These are phyloP conservation scores for Starmerella bombicola DNA, from an alignment of 805 yeast genomes.

Conservation along the genomic window DNA sequence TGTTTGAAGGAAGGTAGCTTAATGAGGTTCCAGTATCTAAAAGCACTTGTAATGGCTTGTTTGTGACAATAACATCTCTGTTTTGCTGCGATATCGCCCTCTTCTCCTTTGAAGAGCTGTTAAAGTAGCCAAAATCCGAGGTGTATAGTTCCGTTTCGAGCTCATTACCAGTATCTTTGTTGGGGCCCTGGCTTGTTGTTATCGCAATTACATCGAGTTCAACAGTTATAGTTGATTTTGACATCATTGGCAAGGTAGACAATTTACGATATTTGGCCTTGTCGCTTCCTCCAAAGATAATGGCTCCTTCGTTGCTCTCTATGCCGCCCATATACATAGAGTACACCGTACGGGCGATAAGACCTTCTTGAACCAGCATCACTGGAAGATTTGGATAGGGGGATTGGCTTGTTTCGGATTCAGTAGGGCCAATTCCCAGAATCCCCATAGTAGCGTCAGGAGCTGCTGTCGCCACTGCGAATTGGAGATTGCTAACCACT, in stretches of 20 bases:
- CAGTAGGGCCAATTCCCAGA: slow-evolving; percentile 25
- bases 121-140: slow-evolving; percentile 3
- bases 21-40: slow-evolving; percentile 49
- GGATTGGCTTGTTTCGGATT: slow-evolving; percentile 14
- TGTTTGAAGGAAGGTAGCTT: slow-evolving; percentile 35
- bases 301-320: slow-evolving; percentile 35
- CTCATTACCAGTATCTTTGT: neutral
- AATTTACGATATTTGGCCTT: slow-evolving; percentile 47
- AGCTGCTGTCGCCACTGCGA: slow-evolving; percentile 62
- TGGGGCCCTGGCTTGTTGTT: slow-evolving; percentile 12
- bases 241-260: slow-evolving; percentile 35
- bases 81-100: neutral
- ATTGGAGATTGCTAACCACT: slow-evolving; percentile 41
- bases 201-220: slow-evolving; percentile 19
- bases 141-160: neutral
- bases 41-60: slow-evolving; percentile 29
- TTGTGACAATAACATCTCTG: slow-evolving; percentile 15
- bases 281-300: slow-evolving; percentile 65
- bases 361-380: slow-evolving; percentile 44
- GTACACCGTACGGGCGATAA: slow-evolving; percentile 43
- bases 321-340: slow-evolving; percentile 46
- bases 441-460: slow-evolving; percentile 47
- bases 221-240: slow-evolving; percentile 19
- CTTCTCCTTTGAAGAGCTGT: neutral
- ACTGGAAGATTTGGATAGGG: slow-evolving; percentile 51